Conservation (phyloP, 768 basidiomycete genomes). For the Mycena kentingensis region DNA sequence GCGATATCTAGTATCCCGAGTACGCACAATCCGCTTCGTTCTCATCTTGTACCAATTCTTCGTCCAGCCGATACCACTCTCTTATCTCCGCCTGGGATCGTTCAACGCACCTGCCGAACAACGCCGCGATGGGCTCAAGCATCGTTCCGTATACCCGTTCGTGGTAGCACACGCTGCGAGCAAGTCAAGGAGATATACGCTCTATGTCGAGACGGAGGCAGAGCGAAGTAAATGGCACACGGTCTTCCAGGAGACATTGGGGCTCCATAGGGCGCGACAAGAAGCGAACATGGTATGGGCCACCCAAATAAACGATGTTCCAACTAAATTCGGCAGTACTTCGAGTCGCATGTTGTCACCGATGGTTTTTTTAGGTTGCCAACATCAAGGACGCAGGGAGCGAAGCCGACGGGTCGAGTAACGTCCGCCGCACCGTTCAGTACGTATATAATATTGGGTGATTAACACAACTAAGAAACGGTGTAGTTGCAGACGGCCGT, state of each 20-base stretch:
- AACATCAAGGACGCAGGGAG: conserved; percentile 34
- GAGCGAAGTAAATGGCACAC: conserved; percentile 65
- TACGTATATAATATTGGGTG: conserved; percentile 28
- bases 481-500: conserved; percentile 49
- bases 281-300: conserved; percentile 73
- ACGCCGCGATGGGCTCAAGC: conserved; percentile 62
- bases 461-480: conserved; percentile 1
- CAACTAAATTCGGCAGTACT: conserved; percentile 54
- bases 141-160: conserved; percentile 71
- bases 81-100: conserved; percentile 70
- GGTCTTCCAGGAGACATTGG: conserved; percentile 62
- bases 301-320: background rate
- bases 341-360: conserved; percentile 57
- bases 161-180: conserved; percentile 71
- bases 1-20: conserved; percentile 65
- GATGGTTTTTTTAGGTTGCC: conserved; percentile 63
- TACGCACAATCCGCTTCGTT: conserved; percentile 36
- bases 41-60: conserved; percentile 1
- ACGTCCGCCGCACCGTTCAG: conserved; percentile 64
- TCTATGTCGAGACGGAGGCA: conserved; percentile 63
- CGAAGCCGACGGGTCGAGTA: conserved; percentile 57
- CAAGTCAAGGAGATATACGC: conserved; percentile 66
- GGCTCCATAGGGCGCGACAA: conserved; percentile 60
- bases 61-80: conserved; percentile 73
- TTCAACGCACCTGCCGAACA: conserved; percentile 63